Evolutionary conservation across 345 rosid species (phyloP).

Genomic region (Moringa oleifera): DNA sequence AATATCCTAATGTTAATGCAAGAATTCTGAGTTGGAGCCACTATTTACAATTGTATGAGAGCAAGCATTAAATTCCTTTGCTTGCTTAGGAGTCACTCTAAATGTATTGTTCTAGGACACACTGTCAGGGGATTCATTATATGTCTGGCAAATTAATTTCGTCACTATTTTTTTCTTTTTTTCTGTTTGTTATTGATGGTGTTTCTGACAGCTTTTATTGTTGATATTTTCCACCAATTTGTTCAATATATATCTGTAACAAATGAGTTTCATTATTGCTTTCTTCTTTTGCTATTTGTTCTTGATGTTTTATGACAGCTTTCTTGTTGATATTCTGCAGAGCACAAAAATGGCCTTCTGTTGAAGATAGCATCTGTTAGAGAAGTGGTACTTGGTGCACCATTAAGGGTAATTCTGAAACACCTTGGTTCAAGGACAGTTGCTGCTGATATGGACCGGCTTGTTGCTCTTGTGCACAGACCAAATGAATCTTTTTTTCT

Average conservation of each 20-base stretch:
- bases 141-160: too few relatives aligned
- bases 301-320: too few relatives aligned
- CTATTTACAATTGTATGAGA: too few relatives aligned
- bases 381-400: conserved; percentile 90
- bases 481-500: conserved; percentile 92
- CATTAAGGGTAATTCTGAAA: conserved; percentile 62
- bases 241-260: too few relatives aligned
- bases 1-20: too few relatives aligned
- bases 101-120: neutral
- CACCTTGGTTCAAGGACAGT: conserved; percentile 70
- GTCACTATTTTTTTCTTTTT: too few relatives aligned
- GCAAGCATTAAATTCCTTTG: neutral
- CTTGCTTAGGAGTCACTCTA: neutral
- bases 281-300: too few relatives aligned
- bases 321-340: conserved; percentile 36
- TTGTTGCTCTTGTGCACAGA: conserved; percentile 86
- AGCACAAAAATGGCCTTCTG: conserved; percentile 44
- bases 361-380: conserved; percentile 84
- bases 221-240: too few relatives aligned
- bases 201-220: too few relatives aligned
- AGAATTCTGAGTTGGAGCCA: too few relatives aligned
- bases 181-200: too few relatives aligned
- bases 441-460: conserved; percentile 46
- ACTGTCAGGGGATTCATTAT: neutral
- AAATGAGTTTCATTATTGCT: too few relatives aligned